A percentile compares a stretch with the other conserved stretches of the same genome.
Conservation (phyloP, 1,284 basidiomycete species). For the Phylloporus gajari region DNA sequence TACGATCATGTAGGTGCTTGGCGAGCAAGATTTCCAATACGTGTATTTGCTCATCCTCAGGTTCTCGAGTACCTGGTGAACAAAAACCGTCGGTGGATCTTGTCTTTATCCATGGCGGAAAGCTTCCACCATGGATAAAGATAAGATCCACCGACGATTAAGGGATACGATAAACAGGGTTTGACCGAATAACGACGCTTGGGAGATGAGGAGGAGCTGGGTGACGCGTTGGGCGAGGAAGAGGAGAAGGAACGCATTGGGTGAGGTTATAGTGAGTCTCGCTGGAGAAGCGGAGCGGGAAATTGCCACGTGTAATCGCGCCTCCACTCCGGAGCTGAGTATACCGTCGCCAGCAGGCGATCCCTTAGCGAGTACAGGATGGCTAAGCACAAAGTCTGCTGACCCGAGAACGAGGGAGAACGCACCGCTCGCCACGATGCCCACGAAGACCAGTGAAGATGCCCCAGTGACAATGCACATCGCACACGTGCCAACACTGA, state of each 20-base stretch:
- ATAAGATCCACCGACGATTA: too few relatives aligned
- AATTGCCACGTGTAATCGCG: constrained; percentile 39
- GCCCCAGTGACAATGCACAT: constrained; percentile 25
- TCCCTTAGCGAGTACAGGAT: constrained; percentile 35
- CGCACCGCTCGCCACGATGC: constrained; percentile 42
- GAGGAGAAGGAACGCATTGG: constrained; percentile 32
- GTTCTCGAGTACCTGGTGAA: constrained; percentile 24
- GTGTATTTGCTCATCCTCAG: constrained; percentile 33
- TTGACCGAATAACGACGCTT: constrained; percentile 39
- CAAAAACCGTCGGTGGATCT: constrained; percentile 33
- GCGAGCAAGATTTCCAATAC: too few relatives aligned
- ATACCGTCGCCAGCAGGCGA: constrained; percentile 39
- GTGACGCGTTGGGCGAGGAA: constrained; percentile 31
- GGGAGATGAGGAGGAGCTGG: constrained; percentile 40
- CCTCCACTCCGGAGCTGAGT: constrained; percentile 32
- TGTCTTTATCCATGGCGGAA: constrained; percentile 33
- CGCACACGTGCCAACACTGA: constrained; percentile 32
- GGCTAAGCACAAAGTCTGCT: constrained; percentile 33
- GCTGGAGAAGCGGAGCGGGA: constrained; percentile 38
- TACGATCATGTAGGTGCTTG: too few relatives aligned
- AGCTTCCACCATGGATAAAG: too few relatives aligned
- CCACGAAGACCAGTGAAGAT: constrained; percentile 40
- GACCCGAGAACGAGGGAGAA: constrained; percentile 40
- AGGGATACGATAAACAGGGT: constrained; percentile 39
- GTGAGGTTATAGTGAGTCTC: constrained; percentile 29